phyloP scores from a whole-genome alignment of 805 yeast species.

The Wickerhamia fluorescens region DNA sequence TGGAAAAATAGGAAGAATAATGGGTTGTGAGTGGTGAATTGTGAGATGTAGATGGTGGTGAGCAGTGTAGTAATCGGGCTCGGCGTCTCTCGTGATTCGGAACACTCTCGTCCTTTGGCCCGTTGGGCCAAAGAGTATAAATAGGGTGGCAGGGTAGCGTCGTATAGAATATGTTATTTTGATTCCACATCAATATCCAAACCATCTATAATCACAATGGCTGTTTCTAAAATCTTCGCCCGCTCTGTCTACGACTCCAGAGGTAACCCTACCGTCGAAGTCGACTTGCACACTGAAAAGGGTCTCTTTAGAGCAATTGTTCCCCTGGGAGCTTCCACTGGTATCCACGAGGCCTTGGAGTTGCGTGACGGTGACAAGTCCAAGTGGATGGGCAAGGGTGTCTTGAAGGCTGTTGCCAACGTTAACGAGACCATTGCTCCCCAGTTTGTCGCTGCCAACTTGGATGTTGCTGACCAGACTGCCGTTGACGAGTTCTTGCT shows the following conservation, averaged over 20 bases:
- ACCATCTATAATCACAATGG: conserved; percentile 41
- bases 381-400: conserved; percentile 99
- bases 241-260: conserved; percentile 99
- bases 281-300: conserved; percentile 85
- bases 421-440: conserved; percentile 95
- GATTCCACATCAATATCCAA: neutral
- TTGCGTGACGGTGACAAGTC: conserved; percentile 97
- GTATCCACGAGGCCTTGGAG: conserved; percentile 97
- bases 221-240: conserved; percentile 81
- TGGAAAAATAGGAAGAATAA: no score
- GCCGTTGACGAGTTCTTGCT: conserved; percentile 81
- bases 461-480: conserved; percentile 82
- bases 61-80: no score
- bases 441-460: conserved; percentile 71
- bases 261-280: conserved; percentile 99
- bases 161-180: no score
- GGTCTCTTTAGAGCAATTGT: conserved; percentile 96
- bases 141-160: no score
- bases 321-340: conserved; percentile 99
- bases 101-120: no score
- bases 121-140: no score
- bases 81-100: no score
- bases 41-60: no score
- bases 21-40: no score
- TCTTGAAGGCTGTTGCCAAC: conserved; percentile 90